These are phyloP conservation scores for Arachis stenosperma DNA, from an alignment of 306 rosid genomes.

Conservation along the genomic window DNA sequence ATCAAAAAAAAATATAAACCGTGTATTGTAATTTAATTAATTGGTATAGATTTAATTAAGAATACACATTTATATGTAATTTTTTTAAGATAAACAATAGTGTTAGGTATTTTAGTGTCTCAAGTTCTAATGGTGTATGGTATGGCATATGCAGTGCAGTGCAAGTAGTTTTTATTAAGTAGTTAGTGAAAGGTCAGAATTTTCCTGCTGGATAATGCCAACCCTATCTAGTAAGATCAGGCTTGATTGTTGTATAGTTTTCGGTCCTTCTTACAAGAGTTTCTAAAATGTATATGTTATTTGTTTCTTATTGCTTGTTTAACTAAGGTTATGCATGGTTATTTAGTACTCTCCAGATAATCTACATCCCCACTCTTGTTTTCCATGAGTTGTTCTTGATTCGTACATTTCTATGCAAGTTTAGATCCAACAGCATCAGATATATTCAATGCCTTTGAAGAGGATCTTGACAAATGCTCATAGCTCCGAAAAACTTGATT, in stretches of 20 bases:
- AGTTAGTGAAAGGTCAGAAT: background rate
- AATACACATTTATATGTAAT: too few relatives aligned
- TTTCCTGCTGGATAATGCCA: background rate
- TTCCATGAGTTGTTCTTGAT: slow-evolving; percentile 41
- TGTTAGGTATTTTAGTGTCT: background rate
- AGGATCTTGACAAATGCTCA: too few relatives aligned
- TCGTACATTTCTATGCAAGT: slow-evolving; percentile 42
- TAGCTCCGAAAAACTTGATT: slow-evolving; percentile 40
- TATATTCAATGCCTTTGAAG: slow-evolving; percentile 45
- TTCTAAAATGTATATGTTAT: slow-evolving; percentile 10
- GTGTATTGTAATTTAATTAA: too few relatives aligned
- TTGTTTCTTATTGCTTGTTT: background rate
- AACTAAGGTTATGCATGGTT: background rate
- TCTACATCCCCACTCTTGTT: slow-evolving; percentile 33
- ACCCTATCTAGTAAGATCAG: too few relatives aligned
- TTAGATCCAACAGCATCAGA: slow-evolving; percentile 38
- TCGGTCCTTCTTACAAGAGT: background rate
- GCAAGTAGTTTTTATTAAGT: slow-evolving; percentile 29
- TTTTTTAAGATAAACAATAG: too few relatives aligned
- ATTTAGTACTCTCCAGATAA: background rate
- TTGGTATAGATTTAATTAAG: too few relatives aligned
- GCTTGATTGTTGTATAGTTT: background rate
- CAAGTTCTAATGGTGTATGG: slow-evolving; percentile 6
- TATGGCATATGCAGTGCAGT: background rate
- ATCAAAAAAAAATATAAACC: too few relatives aligned